Base-by-base conservation (phyloP, 208 protist species). In the Acanthamoeba lenticulata region DNA sequence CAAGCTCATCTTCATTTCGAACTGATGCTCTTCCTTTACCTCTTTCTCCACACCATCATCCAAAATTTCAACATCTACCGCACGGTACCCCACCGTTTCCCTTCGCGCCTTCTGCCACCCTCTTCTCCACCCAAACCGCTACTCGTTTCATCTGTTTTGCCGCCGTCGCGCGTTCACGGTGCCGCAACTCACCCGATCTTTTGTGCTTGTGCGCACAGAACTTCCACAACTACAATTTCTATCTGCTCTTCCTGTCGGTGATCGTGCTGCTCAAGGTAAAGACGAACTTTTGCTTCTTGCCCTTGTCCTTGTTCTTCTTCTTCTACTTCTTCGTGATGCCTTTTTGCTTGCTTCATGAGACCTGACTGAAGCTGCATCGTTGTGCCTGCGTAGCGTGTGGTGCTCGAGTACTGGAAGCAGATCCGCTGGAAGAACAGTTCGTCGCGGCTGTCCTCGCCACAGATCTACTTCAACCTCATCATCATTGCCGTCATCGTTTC, bases 41-140 rank as follows among this genome's bases (percentile, higher is more conserved):
- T 91, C 42, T 42, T 91, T 34, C 15, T 69, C 57, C 85, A 91
- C 55, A 62, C 57, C 38, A 27, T 91, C 85, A 45, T 91, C 17
- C 85, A 91, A 34, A 91, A 91, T 69, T 91, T 91, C 85, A 91
- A 91, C 85, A 91, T 91, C 85, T 91, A 91, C 38, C 57, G 57
- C 32, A 62, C 57, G 85, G 85, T 91, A 69, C 47, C 3, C 69
- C 21, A 3, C 21, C 24, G 2, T 32, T 34, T 21, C 36, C 6
- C 38, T 7, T 86, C 9, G 67, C 69, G 21, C 15, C 69, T 27
- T 24, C 17, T 4, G 1, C 32, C 19, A 81, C 44, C 40, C 29
- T 74, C 29, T 7, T 34, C n/a, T 74, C 32, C 9, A 34, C 32
- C 9, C 24, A 57, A 42, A 6, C 27, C n/a, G 17, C 9, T 40